Conservation (phyloP, 345 rosid species). For the Eucalyptus sp. region DNA sequence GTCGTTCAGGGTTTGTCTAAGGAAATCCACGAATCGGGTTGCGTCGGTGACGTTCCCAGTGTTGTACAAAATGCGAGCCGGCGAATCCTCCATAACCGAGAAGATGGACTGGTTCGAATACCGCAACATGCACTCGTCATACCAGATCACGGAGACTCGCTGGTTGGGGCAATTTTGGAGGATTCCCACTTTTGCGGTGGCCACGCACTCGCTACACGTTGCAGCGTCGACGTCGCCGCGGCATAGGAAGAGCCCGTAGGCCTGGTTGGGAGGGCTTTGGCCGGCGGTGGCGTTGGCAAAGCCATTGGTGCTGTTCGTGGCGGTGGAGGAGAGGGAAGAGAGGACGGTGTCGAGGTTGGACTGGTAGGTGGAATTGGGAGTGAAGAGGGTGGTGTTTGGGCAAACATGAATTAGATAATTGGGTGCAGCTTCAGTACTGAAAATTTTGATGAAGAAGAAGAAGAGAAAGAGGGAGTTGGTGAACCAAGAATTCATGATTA, state of each 20-base stretch:
- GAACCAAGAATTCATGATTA: neutral
- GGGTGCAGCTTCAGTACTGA: neutral
- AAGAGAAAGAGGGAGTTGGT: neutral
- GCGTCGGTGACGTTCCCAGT: slow-evolving; percentile 1
- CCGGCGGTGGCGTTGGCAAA: neutral
- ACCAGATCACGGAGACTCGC: slow-evolving; percentile 25
- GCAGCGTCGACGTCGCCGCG: neutral
- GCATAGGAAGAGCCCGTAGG: slow-evolving; percentile 33
- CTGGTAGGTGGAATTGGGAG: neutral
- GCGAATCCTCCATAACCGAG: neutral
- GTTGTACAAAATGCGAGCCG: neutral
- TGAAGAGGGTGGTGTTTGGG: neutral
- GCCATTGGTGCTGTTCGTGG: neutral
- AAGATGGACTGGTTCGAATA: too few species aligned
- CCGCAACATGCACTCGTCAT: neutral
- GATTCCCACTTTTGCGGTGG: too few species aligned
- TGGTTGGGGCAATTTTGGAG: slow-evolving; percentile 12
- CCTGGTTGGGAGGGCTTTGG: neutral
- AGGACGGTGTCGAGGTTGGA: neutral
- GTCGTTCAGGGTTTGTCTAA: too few species aligned
- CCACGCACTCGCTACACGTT: too few species aligned
- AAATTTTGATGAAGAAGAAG: neutral
- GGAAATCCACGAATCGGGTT: neutral
- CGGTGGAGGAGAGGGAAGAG: neutral
- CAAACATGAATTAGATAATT: neutral